Evolutionary conservation across 371 early-diverging fungal genomes (phyloP).

Genomic region (Apophysomyces ossiformis): DNA sequence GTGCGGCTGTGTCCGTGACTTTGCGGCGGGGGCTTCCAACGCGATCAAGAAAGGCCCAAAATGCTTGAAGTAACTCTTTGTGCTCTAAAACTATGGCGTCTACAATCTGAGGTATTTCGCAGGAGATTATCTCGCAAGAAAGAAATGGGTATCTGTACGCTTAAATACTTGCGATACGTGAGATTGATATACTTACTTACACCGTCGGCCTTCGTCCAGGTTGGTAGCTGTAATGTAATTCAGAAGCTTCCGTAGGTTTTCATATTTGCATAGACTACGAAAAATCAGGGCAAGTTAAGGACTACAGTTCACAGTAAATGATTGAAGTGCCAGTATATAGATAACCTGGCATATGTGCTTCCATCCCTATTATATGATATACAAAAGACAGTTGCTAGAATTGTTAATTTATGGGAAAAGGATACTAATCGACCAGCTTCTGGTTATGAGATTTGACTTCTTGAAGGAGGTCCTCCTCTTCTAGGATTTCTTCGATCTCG

Average conservation of each 20-base stretch:
- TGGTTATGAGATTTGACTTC: conserved; percentile 82
- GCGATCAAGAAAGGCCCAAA: conserved; percentile 82
- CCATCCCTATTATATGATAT: neutral
- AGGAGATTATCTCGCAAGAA: conserved; percentile 85
- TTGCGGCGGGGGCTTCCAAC: conserved; percentile 44
- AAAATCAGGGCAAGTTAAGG: conserved; percentile 12
- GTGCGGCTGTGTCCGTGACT: neutral
- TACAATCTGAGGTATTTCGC: conserved; percentile 82
- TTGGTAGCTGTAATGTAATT: conserved; percentile 66
- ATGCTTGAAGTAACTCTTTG: conserved; percentile 67
- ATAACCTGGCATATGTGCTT: neutral
- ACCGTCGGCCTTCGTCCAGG: conserved; percentile 71
- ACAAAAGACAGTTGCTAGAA: neutral
- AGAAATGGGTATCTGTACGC: conserved; percentile 74
- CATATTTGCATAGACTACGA: conserved; percentile 65
- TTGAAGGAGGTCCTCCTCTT: conserved; percentile 84
- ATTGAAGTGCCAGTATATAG: neutral
- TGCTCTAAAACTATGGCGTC: conserved; percentile 72
- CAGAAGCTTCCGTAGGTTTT: conserved; percentile 61
- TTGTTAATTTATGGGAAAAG: neutral
- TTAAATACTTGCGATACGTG: conserved; percentile 7
- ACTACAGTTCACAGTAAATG: neutral
- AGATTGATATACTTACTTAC: conserved; percentile 59
- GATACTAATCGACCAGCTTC: conserved; percentile 80
- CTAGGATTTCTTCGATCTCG: conserved; percentile 75